Evolutionary conservation across 805 yeast genomes (phyloP).

Genomic region (Candida nonsorbophila): DNA sequence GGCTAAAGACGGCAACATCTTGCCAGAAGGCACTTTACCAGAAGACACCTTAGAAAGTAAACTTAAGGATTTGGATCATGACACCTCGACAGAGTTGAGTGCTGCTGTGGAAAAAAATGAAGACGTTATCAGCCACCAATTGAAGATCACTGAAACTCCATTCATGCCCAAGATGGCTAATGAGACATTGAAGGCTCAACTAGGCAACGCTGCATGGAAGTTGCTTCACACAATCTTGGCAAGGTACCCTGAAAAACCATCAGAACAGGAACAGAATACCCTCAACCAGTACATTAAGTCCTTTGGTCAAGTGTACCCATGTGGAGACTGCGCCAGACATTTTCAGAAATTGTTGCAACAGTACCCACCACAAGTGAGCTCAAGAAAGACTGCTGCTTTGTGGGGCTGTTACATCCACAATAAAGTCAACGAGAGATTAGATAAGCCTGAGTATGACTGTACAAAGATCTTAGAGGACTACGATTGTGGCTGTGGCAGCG

Average conservation of each 20-base stretch:
- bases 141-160: slow-evolving; percentile 36
- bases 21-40: too few species aligned
- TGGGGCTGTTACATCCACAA: slow-evolving; percentile 98
- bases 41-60: slow-evolving; percentile 1
- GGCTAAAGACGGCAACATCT: too few species aligned
- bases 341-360: slow-evolving; percentile 63
- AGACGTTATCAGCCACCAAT: neutral
- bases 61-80: slow-evolving; percentile 1
- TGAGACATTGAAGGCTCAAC: slow-evolving; percentile 71
- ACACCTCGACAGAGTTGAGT: too few species aligned
- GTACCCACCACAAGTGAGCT: slow-evolving; percentile 79
- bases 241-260: slow-evolving; percentile 83
- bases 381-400: slow-evolving; percentile 75
- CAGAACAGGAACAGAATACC: slow-evolving; percentile 55
- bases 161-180: slow-evolving; percentile 96
- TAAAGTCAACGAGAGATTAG: slow-evolving; percentile 68
- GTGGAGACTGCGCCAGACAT: slow-evolving; percentile 95
- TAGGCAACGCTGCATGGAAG: slow-evolving; percentile 90
- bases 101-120: neutral
- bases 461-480: slow-evolving; percentile 80
- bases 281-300: slow-evolving; percentile 58
- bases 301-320: slow-evolving; percentile 91
- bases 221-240: slow-evolving; percentile 88
- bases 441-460: slow-evolving; percentile 78
- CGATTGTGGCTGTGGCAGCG: slow-evolving; percentile 92